These are phyloP conservation scores for Paulinella micropora DNA, from an alignment of 78 protist species.

Conservation along the genomic window DNA sequence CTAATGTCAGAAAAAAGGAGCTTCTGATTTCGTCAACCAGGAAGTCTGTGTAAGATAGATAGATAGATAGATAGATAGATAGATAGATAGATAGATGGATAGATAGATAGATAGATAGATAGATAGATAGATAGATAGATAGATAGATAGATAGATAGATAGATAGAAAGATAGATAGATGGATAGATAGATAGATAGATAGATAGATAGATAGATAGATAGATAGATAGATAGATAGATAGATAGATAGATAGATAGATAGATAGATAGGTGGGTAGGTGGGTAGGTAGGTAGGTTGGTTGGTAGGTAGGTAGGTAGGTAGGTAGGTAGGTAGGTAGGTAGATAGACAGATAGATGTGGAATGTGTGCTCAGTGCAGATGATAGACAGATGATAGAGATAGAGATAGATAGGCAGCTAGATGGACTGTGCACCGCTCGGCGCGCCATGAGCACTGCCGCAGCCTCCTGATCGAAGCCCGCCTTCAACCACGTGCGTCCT, in stretches of 20 bases:
- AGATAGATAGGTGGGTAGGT: not conserved
- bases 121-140: not conserved
- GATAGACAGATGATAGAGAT: too few relatives aligned
- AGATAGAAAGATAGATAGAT: not conserved
- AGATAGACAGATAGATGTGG: not conserved
- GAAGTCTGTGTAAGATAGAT: too few relatives aligned
- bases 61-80: not conserved
- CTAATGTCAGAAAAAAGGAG: too few relatives aligned
- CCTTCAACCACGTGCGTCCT: conserved; percentile 5
- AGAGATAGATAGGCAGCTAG: not conserved
- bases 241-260: not conserved
- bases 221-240: not conserved
- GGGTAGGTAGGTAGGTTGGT: not conserved
- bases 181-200: not conserved
- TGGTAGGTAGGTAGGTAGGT: not conserved
- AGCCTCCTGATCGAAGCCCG: conserved; percentile 67
- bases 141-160: not conserved
- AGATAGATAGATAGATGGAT: not conserved
- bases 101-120: not conserved
- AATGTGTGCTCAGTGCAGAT: too few relatives aligned
- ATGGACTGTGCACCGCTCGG: conserved; percentile 48
- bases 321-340: not conserved
- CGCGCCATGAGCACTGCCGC: conserved; percentile 94
- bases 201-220: not conserved
- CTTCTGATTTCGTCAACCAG: too few relatives aligned